Percentiles rank a stretch among this genome's conserved stretches.
Conservation (phyloP, 2,329 filamentous ascomycete genomes). For the Diaporthe destruens region DNA sequence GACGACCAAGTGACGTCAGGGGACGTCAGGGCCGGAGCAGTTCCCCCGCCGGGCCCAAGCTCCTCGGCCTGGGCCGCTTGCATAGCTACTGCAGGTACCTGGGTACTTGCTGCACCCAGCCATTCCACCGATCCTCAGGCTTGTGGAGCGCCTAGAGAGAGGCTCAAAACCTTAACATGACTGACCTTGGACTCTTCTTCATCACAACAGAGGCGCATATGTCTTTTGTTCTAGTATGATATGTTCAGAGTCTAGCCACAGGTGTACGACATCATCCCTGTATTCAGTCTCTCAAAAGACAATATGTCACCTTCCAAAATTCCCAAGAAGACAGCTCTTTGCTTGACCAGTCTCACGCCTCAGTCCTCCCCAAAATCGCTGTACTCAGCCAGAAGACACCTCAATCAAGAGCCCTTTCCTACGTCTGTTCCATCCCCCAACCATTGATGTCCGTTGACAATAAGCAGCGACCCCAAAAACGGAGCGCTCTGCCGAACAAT, state of each 20-base stretch:
- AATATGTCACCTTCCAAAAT: neutral
- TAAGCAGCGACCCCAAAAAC: too few relatives aligned
- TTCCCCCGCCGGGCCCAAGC: slow-evolving; percentile 8
- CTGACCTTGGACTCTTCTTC: neutral
- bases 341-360: neutral
- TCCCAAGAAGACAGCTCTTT: neutral
- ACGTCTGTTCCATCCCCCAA: too few relatives aligned
- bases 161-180: slow-evolving; percentile 15
- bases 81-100: too few relatives aligned
- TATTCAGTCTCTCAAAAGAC: neutral
- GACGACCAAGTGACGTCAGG: slow-evolving; percentile 2
- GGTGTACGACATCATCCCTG: neutral
- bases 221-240: neutral
- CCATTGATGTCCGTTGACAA: too few relatives aligned
- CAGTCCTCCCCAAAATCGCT: too few relatives aligned
- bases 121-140: neutral
- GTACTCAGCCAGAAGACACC: too few relatives aligned
- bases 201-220: too few relatives aligned
- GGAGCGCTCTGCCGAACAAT: too few relatives aligned
- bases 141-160: slow-evolving; percentile 4
- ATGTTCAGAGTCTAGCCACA: neutral
- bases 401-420: too few relatives aligned
- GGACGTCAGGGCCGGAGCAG: slow-evolving; percentile 12
- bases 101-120: neutral
- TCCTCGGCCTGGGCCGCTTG: too few relatives aligned